Percentiles rank a stretch among this genome's conserved stretches.
Conservation (phyloP, 192 early-diverging fungal species). For the Globomyces pollinis-pini region DNA sequence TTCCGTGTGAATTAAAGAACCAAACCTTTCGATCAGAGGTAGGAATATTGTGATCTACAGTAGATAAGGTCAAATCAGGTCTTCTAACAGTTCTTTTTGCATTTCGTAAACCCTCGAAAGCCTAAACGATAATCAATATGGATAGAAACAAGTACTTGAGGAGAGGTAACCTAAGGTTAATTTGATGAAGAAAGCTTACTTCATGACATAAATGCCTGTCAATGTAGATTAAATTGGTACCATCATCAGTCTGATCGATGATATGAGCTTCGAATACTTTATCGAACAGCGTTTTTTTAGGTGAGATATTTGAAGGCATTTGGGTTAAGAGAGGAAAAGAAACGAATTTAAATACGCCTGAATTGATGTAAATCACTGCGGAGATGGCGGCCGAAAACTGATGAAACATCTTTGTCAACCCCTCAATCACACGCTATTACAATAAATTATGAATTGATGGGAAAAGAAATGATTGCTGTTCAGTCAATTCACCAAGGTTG, state of each 20-base stretch:
- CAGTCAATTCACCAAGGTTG: too few relatives aligned
- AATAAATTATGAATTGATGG: too few relatives aligned
- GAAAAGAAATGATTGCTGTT: too few relatives aligned
- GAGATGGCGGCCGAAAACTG: too few relatives aligned
- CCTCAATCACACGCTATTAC: too few relatives aligned
- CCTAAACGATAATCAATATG: too few relatives aligned
- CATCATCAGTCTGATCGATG: conserved; percentile 47
- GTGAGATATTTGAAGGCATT: too few relatives aligned
- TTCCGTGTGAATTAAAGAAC: neutral
- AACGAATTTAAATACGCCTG: too few relatives aligned
- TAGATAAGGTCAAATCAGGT: conserved; percentile 55
- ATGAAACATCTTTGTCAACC: too few relatives aligned
- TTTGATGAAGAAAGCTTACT: conserved; percentile 2
- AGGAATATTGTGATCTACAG: conserved; percentile 72
- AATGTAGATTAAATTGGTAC: conserved; percentile 60
- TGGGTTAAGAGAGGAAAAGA: too few relatives aligned
- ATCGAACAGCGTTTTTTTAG: conserved; percentile 53
- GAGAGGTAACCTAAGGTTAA: conserved; percentile 43
- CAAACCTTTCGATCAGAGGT: conserved; percentile 22
- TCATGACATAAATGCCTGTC: conserved; percentile 63
- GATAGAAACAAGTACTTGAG: too few relatives aligned
- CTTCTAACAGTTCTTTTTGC: conserved; percentile 48
- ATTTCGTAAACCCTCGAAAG: conserved; percentile 60
- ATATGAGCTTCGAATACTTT: conserved; percentile 60
- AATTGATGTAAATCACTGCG: too few relatives aligned